A percentile compares a stretch with the other conserved stretches of the same genome.
Conservation (phyloP, 495 filamentous ascomycete species). For the Jackrogersella minutella region DNA sequence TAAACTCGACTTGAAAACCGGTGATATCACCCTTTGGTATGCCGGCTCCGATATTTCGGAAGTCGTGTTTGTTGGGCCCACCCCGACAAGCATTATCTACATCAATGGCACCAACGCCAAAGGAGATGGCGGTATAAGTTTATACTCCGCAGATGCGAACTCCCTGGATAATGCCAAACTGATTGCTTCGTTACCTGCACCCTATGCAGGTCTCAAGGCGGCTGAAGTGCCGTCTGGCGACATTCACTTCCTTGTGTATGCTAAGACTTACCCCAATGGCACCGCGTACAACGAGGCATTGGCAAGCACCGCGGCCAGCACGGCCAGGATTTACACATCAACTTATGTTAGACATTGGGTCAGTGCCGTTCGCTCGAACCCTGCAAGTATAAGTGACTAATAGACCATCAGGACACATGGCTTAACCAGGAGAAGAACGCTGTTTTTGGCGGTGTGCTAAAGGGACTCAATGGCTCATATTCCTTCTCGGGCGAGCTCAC, state of each 20-base stretch:
- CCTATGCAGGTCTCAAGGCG: slow-evolving; percentile 70
- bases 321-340: slow-evolving; percentile 64
- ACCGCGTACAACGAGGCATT: slow-evolving; percentile 63
- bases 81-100: slow-evolving; percentile 63
- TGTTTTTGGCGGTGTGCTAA: slow-evolving; percentile 69
- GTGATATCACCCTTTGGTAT: slow-evolving; percentile 67
- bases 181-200: slow-evolving; percentile 65
- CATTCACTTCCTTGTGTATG: slow-evolving; percentile 70
- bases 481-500: slow-evolving; percentile 49
- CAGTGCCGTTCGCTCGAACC: not conserved
- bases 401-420: slow-evolving; percentile 52
- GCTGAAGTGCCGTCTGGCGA: slow-evolving; percentile 61
- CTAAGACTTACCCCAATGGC: slow-evolving; percentile 63
- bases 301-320: slow-evolving; percentile 53
- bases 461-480: slow-evolving; percentile 47
- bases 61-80: slow-evolving; percentile 69
- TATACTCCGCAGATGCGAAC: slow-evolving; percentile 60
- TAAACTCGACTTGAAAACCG: slow-evolving; percentile 67
- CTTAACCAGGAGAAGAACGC: slow-evolving; percentile 66
- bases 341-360: slow-evolving; percentile 70
- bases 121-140: slow-evolving; percentile 61
- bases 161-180: slow-evolving; percentile 38
- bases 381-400: not conserved
- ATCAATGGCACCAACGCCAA: slow-evolving; percentile 64
- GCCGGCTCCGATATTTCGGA: slow-evolving; percentile 64